A percentile compares a stretch with the other conserved stretches of the same genome.
Conservation (phyloP, 164 flowering plant genomes). For the Berberis thunbergii region DNA sequence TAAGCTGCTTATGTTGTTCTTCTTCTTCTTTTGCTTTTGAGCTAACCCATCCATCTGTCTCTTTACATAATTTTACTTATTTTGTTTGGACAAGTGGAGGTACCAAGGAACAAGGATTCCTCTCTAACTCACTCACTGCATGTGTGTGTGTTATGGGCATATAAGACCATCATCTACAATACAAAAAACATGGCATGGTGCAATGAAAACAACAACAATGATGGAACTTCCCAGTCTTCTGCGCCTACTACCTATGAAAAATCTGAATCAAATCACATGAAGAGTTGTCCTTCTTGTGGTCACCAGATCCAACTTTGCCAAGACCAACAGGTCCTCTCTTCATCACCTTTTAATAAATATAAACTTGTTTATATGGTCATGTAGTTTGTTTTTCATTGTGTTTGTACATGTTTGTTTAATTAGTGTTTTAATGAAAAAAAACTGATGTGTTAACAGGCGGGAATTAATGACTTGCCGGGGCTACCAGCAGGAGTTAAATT, state of each 20-base stretch:
- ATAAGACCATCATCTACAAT: constrained; percentile 3
- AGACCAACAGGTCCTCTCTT: constrained; percentile 34
- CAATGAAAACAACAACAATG: constrained; percentile 27
- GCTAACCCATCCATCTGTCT: neutral
- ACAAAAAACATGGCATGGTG: constrained; percentile 57
- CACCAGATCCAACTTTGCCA: constrained; percentile 34
- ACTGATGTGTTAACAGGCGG: constrained; percentile 19
- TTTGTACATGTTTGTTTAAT: no score
- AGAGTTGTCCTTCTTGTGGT: constrained; percentile 73
- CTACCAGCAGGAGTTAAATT: constrained; percentile 96
- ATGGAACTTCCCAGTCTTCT: constrained; percentile 1
- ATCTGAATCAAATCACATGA: constrained; percentile 12
- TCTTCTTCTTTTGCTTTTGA: constrained; percentile 3
- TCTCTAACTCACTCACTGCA: no score
- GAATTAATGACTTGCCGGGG: constrained; percentile 68
- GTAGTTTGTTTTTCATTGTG: no score
- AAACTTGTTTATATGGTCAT: no score
- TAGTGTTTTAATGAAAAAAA: no score
- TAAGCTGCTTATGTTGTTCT: constrained; percentile 11
- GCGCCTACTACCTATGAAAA: constrained; percentile 3
- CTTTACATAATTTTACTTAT: constrained; percentile 2
- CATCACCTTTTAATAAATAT: neutral
- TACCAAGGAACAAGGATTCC: constrained; percentile 2
- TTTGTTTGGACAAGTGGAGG: constrained; percentile 12
- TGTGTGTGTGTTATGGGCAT: constrained; percentile 26